These are phyloP conservation scores for Kregervanrija delftensis DNA, from an alignment of 805 yeast genomes.

Conservation along the genomic window DNA sequence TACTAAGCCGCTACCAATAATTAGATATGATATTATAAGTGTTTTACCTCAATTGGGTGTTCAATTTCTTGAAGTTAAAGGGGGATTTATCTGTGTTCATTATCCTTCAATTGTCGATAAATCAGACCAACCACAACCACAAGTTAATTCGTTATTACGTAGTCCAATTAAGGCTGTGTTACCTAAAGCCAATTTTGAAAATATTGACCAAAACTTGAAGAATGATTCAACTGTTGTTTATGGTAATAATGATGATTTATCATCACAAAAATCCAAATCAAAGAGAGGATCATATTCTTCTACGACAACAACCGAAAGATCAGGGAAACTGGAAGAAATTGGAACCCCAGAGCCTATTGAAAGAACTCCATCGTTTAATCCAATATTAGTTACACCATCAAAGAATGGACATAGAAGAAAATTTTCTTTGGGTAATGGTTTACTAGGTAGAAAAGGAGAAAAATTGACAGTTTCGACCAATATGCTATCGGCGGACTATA, in stretches of 20 bases:
- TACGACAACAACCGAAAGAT: slow-evolving; percentile 13
- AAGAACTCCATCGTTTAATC: slow-evolving; percentile 17
- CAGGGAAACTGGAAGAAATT: background rate
- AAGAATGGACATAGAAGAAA: slow-evolving; percentile 48
- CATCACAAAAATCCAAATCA: slow-evolving; percentile 13
- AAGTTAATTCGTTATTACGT: background rate
- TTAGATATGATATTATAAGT: slow-evolving; percentile 74
- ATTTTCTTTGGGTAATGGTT: slow-evolving; percentile 55
- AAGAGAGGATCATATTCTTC: slow-evolving; percentile 18
- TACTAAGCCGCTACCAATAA: slow-evolving; percentile 83
- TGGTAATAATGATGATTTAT: slow-evolving; percentile 8
- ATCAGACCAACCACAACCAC: background rate
- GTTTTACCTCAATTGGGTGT: slow-evolving; percentile 74
- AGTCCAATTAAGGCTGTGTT: slow-evolving; percentile 4
- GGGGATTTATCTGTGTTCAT: slow-evolving; percentile 85
- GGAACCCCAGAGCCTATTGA: slow-evolving; percentile 12
- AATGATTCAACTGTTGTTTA: slow-evolving; percentile 9
- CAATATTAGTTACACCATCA: slow-evolving; percentile 21
- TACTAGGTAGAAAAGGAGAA: slow-evolving; percentile 38
- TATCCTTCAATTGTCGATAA: slow-evolving; percentile 37
- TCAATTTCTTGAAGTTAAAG: slow-evolving; percentile 80
- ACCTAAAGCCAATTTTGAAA: background rate
- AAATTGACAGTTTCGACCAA: slow-evolving; percentile 28
- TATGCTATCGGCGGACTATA: slow-evolving; percentile 36
- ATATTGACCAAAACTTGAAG: slow-evolving; percentile 14